Evolutionary conservation across 129 eudicot genomes (phyloP).

Genomic region (Arctium minus): DNA sequence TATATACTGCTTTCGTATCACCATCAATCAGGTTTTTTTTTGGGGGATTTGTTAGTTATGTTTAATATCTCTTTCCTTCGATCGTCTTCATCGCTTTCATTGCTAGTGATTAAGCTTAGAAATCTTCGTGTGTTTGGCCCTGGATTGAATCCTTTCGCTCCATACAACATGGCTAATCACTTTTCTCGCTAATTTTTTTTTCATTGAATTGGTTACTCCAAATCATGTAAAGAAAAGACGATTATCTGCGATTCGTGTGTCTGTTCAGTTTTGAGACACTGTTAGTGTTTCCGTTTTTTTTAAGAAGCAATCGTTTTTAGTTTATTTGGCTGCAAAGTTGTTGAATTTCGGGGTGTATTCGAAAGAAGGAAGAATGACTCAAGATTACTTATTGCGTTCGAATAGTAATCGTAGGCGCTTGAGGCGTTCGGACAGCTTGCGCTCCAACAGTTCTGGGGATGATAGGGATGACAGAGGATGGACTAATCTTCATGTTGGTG

Average conservation of each 20-base stretch:
- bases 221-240: conserved; percentile 15
- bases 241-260: not conserved
- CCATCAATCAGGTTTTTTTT: not conserved
- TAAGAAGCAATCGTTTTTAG: not conserved
- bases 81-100: conserved; percentile 16
- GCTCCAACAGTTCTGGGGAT: conserved; percentile 13
- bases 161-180: conserved; percentile 31
- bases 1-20: not conserved
- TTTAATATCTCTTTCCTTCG: conserved; percentile 5
- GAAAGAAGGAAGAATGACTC: conserved; percentile 10
- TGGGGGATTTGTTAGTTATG: conserved; percentile 15
- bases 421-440: conserved; percentile 12
- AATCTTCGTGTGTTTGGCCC: conserved; percentile 34
- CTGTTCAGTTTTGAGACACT: not conserved
- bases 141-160: conserved; percentile 33
- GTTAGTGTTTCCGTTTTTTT: not conserved
- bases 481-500: conserved; percentile 82
- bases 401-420: conserved; percentile 12
- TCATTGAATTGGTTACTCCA: not conserved
- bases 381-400: conserved; percentile 4
- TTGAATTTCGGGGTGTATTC: not conserved
- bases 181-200: conserved; percentile 22
- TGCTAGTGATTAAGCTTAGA: conserved; percentile 20
- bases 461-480: conserved; percentile 71
- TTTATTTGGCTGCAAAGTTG: not conserved